A percentile compares a stretch with the other conserved stretches of the same genome.
Evolutionary conservation across 805 yeast genomes (phyloP).

Genomic region (Saturnispora mendoncae): DNA sequence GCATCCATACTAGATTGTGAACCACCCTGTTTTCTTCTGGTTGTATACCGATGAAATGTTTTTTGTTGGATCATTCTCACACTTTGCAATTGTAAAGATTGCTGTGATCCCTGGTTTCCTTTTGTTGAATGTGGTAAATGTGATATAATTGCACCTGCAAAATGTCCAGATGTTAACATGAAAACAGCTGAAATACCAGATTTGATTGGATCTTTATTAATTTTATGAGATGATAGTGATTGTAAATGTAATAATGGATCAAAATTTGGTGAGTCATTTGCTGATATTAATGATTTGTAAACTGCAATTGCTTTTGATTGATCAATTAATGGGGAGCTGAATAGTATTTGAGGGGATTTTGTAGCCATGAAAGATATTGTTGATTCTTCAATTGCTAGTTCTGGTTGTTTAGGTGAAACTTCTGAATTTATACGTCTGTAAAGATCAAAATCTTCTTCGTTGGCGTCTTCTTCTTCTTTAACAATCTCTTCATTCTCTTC

Average conservation of each 20-base stretch:
- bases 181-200: constrained; percentile 59
- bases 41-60: constrained; percentile 89
- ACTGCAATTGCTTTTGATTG: constrained; percentile 38
- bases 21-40: constrained; percentile 97
- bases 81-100: constrained; percentile 47
- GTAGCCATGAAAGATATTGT: constrained; percentile 51
- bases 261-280: constrained; percentile 26
- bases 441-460: constrained; percentile 19
- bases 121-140: constrained; percentile 51
- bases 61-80: constrained; percentile 66
- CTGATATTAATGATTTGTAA: constrained; percentile 54
- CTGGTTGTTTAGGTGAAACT: background rate
- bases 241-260: constrained; percentile 45
- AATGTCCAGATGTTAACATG: constrained; percentile 97
- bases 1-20: constrained; percentile 89
- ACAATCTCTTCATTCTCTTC: constrained; percentile 1
- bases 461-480: constrained; percentile 24
- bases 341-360: constrained; percentile 58
- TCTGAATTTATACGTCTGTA: constrained; percentile 1
- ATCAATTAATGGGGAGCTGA: constrained; percentile 41
- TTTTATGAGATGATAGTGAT: constrained; percentile 11
- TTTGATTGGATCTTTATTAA: constrained; percentile 14
- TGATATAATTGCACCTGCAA: constrained; percentile 88
- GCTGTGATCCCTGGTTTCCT: constrained; percentile 45
- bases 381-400: constrained; percentile 21